Base-by-base conservation (phyloP, 352 stramenopile species). In the Elongisporangium anandrum region DNA sequence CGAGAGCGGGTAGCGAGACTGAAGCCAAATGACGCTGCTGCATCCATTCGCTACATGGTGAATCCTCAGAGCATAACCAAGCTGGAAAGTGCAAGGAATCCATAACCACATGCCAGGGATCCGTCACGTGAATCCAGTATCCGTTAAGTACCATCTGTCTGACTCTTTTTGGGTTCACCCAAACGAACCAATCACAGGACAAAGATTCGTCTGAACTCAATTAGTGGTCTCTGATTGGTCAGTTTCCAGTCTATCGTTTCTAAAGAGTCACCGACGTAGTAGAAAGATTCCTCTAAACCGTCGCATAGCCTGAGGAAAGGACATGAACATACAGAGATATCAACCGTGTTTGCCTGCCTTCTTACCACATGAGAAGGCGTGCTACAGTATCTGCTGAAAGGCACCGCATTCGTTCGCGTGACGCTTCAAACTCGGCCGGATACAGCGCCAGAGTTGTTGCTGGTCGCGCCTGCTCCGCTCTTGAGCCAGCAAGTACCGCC, bases 401-500 rank as follows among this genome's bases (percentile, higher is more conserved):
- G n/a, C n/a, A n/a, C n/a, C n/a, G n/a, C n/a, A n/a, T n/a, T n/a
- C n/a, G n/a, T n/a, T n/a, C 24, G 7, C 24, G 24, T 45, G 34
- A 2, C 7, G 34, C 34, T 45, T 45, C 34, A 75, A n/a, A 76
- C 63, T 38, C 48, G 57, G 16, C 65, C 65, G 6, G 69, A 73
- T 4, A 77, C 66, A 26, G 66, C 66, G 47, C 66, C 69, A 13
- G 56, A n/a, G 9, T 64, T 26, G 10, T 59, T 39, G 29, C 52
- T 50, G 51, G 50, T 55, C 8, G 61, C 12, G 13, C 45, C 59
- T 61, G 70, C 50, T 3, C 38, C 20, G n/a, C 61, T 69, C 66
- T 89, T 89, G 22, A 89, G 71, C 66, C 66, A 87, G 62, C 80
- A 90, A 4, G 75, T 85, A 15, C 79, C 79, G 12, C 72, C 68